Evolutionary conservation across 2,329 filamentous ascomycete species (phyloP), one percentile per base, ranked within the genome.

Genomic region (Parafenestella ontariensis): DNA sequence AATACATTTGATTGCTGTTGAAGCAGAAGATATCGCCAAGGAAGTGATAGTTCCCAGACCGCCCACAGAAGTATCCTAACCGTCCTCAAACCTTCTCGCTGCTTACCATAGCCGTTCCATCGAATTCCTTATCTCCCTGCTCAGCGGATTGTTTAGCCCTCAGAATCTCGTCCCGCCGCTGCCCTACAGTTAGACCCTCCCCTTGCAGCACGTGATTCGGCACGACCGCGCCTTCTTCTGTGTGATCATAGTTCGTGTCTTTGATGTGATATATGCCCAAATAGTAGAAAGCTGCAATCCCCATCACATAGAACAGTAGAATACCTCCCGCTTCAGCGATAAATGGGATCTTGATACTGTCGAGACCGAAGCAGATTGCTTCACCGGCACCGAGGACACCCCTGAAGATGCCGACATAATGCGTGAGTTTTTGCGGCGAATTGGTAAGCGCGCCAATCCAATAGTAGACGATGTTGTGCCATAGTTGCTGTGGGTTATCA

Each of bases 381-480:
- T 72, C 69, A 24, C 68, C 68, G 1, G 68, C 69, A 40, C 69
- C 69, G 23, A 72, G 64, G 1, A 72, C 64, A 31, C 69, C 69
- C 8, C 69, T 59, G 44, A 72, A 72, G 31, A 71, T 57, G 31
- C 69, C 69, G 18, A 71, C 66, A 39, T 72, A 72, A 39, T 72
- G 68, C 0, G 64, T 71, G 9, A 71, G 61, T 43, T 71, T 72
- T 43, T 70, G 66, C 2, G 69, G 69, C 2, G 69, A 70, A 51
- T 70, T 72, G 11, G 69, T 70, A 24, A 71, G 47, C 3, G 66
- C 65, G n/a, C 69, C 69, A 40, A 71, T 69, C 65, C 62, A 72
- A 55, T 71, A 72, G 56, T 70, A 69, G 7, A 70, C 65, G 15
- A 71, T 69, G 41, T 71, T 69, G 52, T 72, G 68, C 68, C 68